Evolutionary conservation across 768 basidiomycete species (phyloP).

Genomic region (Boletus vermiculosoides): DNA sequence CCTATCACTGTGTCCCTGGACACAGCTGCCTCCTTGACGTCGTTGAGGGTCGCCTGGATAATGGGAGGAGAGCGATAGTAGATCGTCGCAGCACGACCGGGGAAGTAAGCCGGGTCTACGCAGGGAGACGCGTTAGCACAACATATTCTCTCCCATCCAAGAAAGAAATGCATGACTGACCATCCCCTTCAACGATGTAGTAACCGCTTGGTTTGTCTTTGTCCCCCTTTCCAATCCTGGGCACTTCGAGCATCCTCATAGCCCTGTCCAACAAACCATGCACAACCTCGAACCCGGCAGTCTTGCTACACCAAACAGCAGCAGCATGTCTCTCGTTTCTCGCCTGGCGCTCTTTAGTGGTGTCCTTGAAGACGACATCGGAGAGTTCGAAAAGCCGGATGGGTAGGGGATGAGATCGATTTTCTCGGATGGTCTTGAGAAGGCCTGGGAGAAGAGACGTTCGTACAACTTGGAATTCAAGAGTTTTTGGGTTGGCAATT

Average conservation of each 20-base stretch:
- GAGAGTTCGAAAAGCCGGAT: constrained; percentile 92
- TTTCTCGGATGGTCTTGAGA: constrained; percentile 95
- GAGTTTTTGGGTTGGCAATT: constrained; percentile 95
- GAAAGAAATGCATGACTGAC: constrained; percentile 44
- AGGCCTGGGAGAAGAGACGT: constrained; percentile 95
- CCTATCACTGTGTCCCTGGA: constrained; percentile 74
- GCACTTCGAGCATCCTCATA: constrained; percentile 95
- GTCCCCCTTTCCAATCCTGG: constrained; percentile 63
- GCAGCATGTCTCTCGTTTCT: constrained; percentile 87
- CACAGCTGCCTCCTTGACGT: constrained; percentile 45
- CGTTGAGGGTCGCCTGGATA: constrained; percentile 33
- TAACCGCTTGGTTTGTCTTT: constrained; percentile 70
- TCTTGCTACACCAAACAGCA: constrained; percentile 95
- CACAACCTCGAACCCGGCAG: constrained; percentile 94
- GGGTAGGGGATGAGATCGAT: constrained; percentile 88
- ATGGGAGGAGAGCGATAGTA: constrained; percentile 67
- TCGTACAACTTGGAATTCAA: constrained; percentile 97
- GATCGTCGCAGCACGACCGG: constrained; percentile 90
- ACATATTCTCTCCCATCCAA: neutral
- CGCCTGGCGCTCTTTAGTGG: constrained; percentile 71
- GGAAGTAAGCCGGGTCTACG: constrained; percentile 90
- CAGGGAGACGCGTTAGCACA: constrained; percentile 5
- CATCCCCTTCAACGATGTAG: constrained; percentile 84
- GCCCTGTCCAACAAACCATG: constrained; percentile 93
- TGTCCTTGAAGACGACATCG: constrained; percentile 91